Percentiles rank a stretch among this genome's conserved stretches.
Conservation (phyloP, 1,284 basidiomycete species). For the Sanghuangporus sanghuang region DNA sequence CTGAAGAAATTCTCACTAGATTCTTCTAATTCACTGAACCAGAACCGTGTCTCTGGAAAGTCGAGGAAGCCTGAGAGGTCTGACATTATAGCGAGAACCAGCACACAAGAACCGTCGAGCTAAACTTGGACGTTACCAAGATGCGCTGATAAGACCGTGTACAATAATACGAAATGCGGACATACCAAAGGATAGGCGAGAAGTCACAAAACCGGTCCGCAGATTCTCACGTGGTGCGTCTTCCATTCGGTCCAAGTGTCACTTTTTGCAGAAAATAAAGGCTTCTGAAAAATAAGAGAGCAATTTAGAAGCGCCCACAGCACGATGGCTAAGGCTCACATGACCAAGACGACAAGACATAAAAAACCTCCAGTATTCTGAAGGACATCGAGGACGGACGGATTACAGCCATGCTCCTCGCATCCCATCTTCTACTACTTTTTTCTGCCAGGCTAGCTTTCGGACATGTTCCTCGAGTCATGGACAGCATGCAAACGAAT, state of each 20-base stretch:
- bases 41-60: neutral
- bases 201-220: neutral
- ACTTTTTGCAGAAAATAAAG: neutral
- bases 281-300: neutral
- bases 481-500: neutral
- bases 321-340: neutral
- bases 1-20: neutral
- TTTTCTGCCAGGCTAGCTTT: neutral
- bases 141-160: too few relatives aligned
- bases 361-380: neutral
- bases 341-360: neutral
- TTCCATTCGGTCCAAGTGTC: neutral
- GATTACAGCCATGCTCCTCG: neutral
- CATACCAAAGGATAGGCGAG: neutral
- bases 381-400: neutral
- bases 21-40: neutral
- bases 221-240: neutral
- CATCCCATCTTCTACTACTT: neutral
- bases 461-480: constrained; percentile 2
- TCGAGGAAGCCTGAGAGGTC: neutral
- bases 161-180: neutral
- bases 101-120: neutral
- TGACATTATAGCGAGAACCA: neutral
- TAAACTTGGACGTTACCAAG: neutral
- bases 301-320: neutral